Evolutionary conservation across 257 asterid genomes (phyloP).

Genomic region (Leonotis leonurus): DNA sequence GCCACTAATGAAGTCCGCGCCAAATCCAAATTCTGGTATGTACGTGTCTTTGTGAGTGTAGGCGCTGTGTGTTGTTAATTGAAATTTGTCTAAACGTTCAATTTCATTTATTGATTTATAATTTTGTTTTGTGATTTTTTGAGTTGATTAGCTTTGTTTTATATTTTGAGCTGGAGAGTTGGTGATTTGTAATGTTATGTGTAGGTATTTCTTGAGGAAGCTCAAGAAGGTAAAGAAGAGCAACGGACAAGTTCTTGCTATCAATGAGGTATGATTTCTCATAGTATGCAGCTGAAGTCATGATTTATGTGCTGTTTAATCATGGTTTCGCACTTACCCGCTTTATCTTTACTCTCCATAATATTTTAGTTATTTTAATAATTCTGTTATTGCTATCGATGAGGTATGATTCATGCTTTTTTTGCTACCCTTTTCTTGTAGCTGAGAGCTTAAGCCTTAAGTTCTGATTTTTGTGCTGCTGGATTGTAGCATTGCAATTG

Average conservation of each 20-base stretch:
- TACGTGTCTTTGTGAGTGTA: background rate
- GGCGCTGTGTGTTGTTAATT: background rate
- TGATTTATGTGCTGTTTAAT: background rate
- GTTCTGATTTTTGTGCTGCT: background rate
- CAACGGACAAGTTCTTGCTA: conserved; percentile 81
- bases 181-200: background rate
- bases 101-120: too few relatives aligned
- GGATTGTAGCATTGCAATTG: background rate
- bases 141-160: too few relatives aligned
- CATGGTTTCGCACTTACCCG: background rate
- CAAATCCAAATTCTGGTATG: conserved; percentile 81
- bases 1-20: conserved; percentile 94
- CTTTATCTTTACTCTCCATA: too few relatives aligned
- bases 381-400: too few relatives aligned
- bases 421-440: too few relatives aligned
- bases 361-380: too few relatives aligned
- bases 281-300: background rate
- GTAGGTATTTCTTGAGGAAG: conserved; percentile 84
- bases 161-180: background rate
- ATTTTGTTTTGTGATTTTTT: too few relatives aligned
- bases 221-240: conserved; percentile 90
- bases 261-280: conserved; percentile 56
- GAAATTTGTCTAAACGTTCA: too few relatives aligned
- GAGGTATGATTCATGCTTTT: too few relatives aligned
- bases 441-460: too few relatives aligned